Evolutionary conservation across 2,329 filamentous ascomycete species (phyloP), one percentile per base, ranked within the genome.

Genomic region (Trichoderma sp.): DNA sequence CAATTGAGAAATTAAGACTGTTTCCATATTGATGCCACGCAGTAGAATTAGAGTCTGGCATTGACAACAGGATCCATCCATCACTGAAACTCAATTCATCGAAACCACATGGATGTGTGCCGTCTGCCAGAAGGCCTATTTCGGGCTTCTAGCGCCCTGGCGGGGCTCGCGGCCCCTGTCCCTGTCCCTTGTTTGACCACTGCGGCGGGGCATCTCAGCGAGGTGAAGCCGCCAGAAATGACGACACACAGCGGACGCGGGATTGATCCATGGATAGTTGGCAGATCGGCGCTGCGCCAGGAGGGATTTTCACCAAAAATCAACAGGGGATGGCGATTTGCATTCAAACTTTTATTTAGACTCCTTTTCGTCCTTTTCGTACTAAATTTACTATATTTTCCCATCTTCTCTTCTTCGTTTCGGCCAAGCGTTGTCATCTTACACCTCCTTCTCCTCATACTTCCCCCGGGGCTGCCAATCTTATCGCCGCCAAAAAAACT

Each of bases 131-230:
- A 39, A 39, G 21, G 60, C 32, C 60, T 62, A 39, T 26, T 39
- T 62, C 60, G 32, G 60, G 60, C 60, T 61, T 51, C 51, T 67
- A 64, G 69, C 30, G 69, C 69, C 24, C 32, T 58, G 32, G 61
- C 60, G 69, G 63, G 63, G 63, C 39, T 28, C 14, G 12, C 66
- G 66, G 56, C 56, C 66, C 39, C 39, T 43, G 39, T 43, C 15
- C 65, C 56, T 69, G 66, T 69, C 5, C n/a, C 62, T 34, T 15
- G 6, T 51, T 34, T 15, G 6, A 56, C 66, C 56, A 36, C 36
- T 69, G 15, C n/a, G 68, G 68, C 60, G 68, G 69, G 60, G 60
- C 60, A 58, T 43, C 32, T 63, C 61, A 71, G 61, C 57, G 66
- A 58, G 32, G 36, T 61, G 56, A 60, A 61, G 66, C 56, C 66